Base-by-base conservation (phyloP, 1,284 basidiomycete species). In the Puccinia hordei region DNA sequence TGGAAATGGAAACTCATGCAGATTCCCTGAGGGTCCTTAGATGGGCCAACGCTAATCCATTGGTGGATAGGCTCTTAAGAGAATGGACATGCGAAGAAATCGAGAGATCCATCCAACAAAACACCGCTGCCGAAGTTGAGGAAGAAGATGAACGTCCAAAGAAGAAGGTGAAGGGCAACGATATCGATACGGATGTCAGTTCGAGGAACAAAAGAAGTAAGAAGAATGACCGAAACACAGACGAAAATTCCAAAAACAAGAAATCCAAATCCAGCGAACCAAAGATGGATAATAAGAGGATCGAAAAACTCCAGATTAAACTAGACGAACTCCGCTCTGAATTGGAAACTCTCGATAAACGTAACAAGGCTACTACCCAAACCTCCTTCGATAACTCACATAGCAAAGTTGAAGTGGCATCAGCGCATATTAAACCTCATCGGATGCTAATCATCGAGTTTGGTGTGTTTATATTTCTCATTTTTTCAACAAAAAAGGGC, bases 21-120 rank as follows among this genome's bases (percentile, higher is more conserved):
- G 94, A 98, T 84, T 94, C 95, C 2, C 88, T 99, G 46, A 92
- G 93, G 61, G 92, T 98, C 0, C 86, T 99, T 49, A 89, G 96
- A 30, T 99, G 94, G 93, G 91, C 92, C 22, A 99, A 99, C 87
- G 96, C 93, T 85, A 95, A 96, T 84, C 86, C 89, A 0, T 89
- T 88, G 0, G 89, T 92, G 0, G 89, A 88, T 1, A 83, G 86
- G 30, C 86, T 96, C 79, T 90, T 94, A 84, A 89, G 89, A 83
- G 87, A 87, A 78, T 94, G 94, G 95, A 94, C 92, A 91, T 90
- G 90, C 83, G 90, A 91, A 71, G 93, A 95, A 86, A 86, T 94
- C 59, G 88, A 89, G 82, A 91, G 92, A 81, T 86, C 92, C 71
- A 84, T 92, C 68, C 90, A 90, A 84, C 85, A 87, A 27, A 83